phyloP scores from a whole-genome alignment of 495 filamentous ascomycete species.

The Lindgomyces ingoldianus region DNA sequence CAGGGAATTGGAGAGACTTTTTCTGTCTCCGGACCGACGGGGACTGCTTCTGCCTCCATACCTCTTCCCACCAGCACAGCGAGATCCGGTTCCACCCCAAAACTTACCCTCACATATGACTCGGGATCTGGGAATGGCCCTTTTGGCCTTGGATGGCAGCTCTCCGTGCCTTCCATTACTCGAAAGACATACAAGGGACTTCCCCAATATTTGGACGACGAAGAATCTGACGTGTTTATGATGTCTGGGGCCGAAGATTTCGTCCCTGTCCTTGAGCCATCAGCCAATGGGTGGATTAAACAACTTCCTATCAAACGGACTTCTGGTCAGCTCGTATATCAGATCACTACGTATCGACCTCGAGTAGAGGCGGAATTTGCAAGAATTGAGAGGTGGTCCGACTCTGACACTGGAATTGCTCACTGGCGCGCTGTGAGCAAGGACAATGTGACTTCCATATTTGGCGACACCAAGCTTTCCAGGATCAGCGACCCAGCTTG shows the following conservation, averaged over 20 bases:
- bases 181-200: slow-evolving; percentile 40
- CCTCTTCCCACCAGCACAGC: not conserved
- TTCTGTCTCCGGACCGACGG: not conserved
- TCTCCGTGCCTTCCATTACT: slow-evolving; percentile 31
- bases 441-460: slow-evolving; percentile 23
- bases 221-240: slow-evolving; percentile 36
- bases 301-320: not conserved
- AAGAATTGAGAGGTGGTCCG: slow-evolving; percentile 38
- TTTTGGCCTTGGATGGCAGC: slow-evolving; percentile 47
- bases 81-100: not conserved
- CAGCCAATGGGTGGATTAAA: not conserved
- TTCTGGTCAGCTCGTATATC: not conserved
- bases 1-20: not conserved
- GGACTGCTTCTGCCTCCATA: not conserved
- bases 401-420: not conserved
- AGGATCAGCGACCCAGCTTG: slow-evolving; percentile 22
- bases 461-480: slow-evolving; percentile 8
- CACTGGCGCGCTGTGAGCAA: slow-evolving; percentile 34
- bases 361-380: slow-evolving; percentile 26
- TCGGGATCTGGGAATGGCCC: slow-evolving; percentile 37
- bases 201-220: slow-evolving; percentile 37
- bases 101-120: not conserved
- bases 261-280: slow-evolving; percentile 21
- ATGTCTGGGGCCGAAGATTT: slow-evolving; percentile 38
- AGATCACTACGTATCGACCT: slow-evolving; percentile 27